Base-by-base conservation (phyloP, 805 yeast genomes). In the Saturnispora gosingensis region DNA sequence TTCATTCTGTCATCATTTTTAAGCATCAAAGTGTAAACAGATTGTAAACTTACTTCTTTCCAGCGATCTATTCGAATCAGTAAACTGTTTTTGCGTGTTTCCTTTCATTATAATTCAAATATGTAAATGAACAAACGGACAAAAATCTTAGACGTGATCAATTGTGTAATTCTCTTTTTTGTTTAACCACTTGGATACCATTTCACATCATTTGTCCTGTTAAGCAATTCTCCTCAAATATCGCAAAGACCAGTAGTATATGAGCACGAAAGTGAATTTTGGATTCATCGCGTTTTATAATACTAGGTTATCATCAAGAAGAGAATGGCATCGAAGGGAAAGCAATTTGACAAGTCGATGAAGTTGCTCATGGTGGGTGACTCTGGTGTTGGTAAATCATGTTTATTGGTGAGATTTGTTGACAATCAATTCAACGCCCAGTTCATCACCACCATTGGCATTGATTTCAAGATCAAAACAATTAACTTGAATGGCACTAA, bases 391-490 rank as follows among this genome's bases (percentile, higher is more conserved):
- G 95, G 95, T 36, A 86, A 86, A 65, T 85, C 97, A 42, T 91
- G 97, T 75, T 76, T 90, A 54, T 74, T 90, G 61, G 80, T 91
- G 57, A 81, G 98, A 65, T 91, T 91, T 71, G 96, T 91, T 54
- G 97, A 89, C 61, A 97, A 91, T 70, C 90, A 89, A 70, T 93
- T 93, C 74, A 90, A 91, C 62, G 97, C 98, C 5, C 82, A 93
- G 20, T 93, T 91, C 70, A 93, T 93, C 71, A 89, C 98, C 54
- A 93, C 99, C 46, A 93, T 93, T 63, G 99, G 99, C 51, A 93
- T 93, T 62, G 99, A 93, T 69, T 93, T 93, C 78, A 93, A 93
- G 74, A 91, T 93, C 67, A 85, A 97, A 71, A 90, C 97, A 28
- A 87, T 90, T 59, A 97, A 91, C 61, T 78, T 90, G 58, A 91